Conservation (phyloP, 768 basidiomycete genomes). For the Naematelia encephala region DNA sequence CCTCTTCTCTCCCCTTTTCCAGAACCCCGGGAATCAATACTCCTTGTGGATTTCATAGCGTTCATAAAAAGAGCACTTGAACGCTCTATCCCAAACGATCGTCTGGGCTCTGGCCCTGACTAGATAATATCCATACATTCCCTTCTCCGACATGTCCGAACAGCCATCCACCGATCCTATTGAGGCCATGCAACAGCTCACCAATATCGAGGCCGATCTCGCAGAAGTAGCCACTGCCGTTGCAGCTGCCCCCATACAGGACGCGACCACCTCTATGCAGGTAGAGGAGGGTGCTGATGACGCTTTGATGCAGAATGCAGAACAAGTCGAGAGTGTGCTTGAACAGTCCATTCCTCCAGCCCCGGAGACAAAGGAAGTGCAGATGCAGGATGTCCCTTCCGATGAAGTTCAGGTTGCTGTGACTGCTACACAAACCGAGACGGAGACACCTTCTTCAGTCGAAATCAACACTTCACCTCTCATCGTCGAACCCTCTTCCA, state of each 20-base stretch:
- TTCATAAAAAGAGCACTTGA: too few species aligned
- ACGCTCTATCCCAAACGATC: too few species aligned
- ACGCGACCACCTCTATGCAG: not conserved
- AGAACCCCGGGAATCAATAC: too few species aligned
- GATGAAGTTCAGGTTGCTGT: conserved; percentile 1
- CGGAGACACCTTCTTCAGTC: not conserved
- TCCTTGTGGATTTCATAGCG: too few species aligned
- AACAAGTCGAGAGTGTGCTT: conserved; percentile 27
- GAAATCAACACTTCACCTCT: not conserved
- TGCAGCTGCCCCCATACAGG: conserved; percentile 7
- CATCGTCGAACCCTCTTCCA: not conserved
- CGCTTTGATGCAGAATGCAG: conserved; percentile 26
- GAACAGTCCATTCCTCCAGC: conserved; percentile 35
- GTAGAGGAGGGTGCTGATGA: conserved; percentile 10
- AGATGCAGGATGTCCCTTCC: not conserved
- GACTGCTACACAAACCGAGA: not conserved
- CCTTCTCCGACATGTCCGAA: conserved; percentile 5
- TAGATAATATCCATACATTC: not conserved
- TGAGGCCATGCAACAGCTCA: conserved; percentile 27
- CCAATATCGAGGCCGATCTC: conserved; percentile 40
- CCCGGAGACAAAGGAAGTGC: conserved; percentile 12
- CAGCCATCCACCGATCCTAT: not conserved
- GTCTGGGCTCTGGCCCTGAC: too few species aligned
- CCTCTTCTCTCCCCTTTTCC: too few species aligned
- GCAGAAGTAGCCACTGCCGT: conserved; percentile 37